Percentiles rank a stretch among this genome's conserved stretches.
These are phyloP conservation scores for Arachis stenosperma DNA, from an alignment of 306 rosid species.

Conservation along the genomic window DNA sequence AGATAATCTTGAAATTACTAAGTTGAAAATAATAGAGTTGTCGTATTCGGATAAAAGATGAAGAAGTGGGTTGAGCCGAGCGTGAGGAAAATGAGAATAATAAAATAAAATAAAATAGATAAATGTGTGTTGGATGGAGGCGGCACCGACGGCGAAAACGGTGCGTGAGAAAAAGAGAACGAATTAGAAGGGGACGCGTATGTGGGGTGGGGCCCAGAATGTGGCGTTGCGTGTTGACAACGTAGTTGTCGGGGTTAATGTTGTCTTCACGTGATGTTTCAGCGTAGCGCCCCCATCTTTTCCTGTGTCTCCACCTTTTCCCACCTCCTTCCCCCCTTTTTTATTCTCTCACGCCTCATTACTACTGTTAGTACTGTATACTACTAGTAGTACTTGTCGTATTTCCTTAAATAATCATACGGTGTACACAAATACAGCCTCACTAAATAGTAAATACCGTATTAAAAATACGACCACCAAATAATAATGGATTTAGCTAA, in stretches of 20 bases:
- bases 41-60: not conserved
- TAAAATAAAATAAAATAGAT: not conserved
- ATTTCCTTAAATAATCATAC: no score
- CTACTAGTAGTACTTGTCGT: no score
- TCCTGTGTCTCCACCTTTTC: constrained; percentile 23
- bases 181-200: constrained; percentile 49
- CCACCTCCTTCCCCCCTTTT: not conserved
- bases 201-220: constrained; percentile 39
- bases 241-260: constrained; percentile 62
- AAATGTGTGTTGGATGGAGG: constrained; percentile 25
- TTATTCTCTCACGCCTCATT: not conserved
- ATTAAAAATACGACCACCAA: no score
- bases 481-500: no score
- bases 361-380: no score
- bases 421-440: no score
- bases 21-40: no score
- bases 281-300: constrained; percentile 53
- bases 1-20: no score
- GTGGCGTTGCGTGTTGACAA: constrained; percentile 60
- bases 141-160: constrained; percentile 75
- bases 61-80: not conserved
- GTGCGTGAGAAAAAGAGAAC: constrained; percentile 40
- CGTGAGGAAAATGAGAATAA: not conserved
- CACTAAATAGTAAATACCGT: no score
- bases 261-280: constrained; percentile 72